Evolutionary conservation across 345 rosid species (phyloP).

Genomic region (Capsella bursapastoris): DNA sequence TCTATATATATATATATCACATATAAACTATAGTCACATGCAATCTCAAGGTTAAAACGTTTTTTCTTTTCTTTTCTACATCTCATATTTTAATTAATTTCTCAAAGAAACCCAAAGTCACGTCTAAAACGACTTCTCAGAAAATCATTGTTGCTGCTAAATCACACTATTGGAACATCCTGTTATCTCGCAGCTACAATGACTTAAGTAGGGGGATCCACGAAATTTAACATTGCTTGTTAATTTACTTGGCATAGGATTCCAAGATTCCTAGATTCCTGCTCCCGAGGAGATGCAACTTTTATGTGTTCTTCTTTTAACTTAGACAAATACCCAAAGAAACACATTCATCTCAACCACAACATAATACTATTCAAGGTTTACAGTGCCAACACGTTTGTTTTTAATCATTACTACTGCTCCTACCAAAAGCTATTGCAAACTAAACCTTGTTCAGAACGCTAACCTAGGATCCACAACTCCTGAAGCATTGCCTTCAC

Average conservation of each 20-base stretch:
- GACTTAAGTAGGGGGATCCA: background rate
- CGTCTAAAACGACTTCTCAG: background rate
- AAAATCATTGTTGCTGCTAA: background rate
- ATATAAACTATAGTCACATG: background rate
- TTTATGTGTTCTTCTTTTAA: background rate
- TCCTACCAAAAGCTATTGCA: background rate
- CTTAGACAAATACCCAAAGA: background rate
- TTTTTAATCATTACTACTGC: background rate
- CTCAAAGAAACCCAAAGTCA: background rate
- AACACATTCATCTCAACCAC: background rate
- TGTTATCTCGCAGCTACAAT: background rate
- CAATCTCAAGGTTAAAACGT: background rate
- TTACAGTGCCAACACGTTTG: background rate
- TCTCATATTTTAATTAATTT: background rate
- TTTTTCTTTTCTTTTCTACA: background rate
- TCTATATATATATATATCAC: background rate
- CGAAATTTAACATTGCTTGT: background rate
- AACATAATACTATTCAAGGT: background rate
- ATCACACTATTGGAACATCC: background rate
- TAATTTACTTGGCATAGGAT: background rate
- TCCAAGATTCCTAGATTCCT: background rate
- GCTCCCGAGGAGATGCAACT: background rate
- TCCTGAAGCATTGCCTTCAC: conserved; percentile 3
- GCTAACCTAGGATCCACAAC: background rate
- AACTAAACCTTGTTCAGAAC: background rate